Evolutionary conservation across 192 early-diverging fungal genomes (phyloP).

Genomic region (Pilaira anomala): DNA sequence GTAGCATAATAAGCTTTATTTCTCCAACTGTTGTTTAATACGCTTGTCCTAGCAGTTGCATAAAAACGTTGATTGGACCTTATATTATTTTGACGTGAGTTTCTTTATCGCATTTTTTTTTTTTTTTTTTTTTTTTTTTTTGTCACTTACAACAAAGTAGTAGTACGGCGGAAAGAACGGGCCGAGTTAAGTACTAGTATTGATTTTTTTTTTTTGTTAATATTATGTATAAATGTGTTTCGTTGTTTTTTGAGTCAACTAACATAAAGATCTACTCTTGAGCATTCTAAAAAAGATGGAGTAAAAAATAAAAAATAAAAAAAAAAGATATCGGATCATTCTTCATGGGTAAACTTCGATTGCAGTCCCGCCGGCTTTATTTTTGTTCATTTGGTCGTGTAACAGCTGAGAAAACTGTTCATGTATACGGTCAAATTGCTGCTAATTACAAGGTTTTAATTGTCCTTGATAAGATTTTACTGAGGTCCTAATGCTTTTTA

Average conservation of each 20-base stretch:
- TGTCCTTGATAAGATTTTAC: too few relatives aligned
- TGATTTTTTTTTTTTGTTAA: too few relatives aligned
- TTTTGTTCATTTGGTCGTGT: background rate
- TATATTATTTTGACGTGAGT: background rate
- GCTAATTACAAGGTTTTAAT: too few relatives aligned
- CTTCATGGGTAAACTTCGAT: background rate
- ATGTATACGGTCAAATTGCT: too few relatives aligned
- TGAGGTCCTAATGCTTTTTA: too few relatives aligned
- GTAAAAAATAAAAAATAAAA: too few relatives aligned
- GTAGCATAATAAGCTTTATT: background rate
- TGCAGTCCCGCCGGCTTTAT: background rate
- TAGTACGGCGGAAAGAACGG: slow-evolving; percentile 1
- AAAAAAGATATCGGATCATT: background rate
- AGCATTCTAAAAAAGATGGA: too few relatives aligned
- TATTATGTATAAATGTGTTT: too few relatives aligned
- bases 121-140: background rate
- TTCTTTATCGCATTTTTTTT: too few relatives aligned
- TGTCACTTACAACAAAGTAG: background rate
- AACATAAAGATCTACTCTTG: too few relatives aligned
- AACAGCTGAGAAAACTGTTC: too few relatives aligned
- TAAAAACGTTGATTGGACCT: slow-evolving; percentile 17
- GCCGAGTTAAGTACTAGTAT: background rate
- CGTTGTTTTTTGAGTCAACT: too few relatives aligned
- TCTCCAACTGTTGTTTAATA: background rate
- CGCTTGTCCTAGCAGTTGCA: slow-evolving; percentile 5